phyloP scores from a whole-genome alignment of 176 grass and related monocot genomes.

The Themeda triandra region DNA sequence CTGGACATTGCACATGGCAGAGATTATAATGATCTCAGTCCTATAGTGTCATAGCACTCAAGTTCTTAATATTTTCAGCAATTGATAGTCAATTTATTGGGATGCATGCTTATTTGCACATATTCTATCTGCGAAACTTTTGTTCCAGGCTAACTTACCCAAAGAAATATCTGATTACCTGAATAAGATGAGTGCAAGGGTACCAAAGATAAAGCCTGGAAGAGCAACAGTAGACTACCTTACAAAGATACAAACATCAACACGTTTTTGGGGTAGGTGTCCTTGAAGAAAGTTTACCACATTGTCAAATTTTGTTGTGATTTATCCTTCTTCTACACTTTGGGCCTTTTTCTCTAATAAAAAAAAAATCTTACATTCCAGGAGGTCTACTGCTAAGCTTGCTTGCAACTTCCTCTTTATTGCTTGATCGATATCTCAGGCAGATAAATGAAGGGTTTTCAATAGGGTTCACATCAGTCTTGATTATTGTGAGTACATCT shows the following conservation, averaged over 20 bases:
- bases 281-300: slow-evolving; percentile 16
- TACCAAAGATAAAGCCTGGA: slow-evolving; percentile 90
- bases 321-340: not conserved
- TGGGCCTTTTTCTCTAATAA: not conserved
- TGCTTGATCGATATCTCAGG: slow-evolving; percentile 88
- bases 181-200: slow-evolving; percentile 92
- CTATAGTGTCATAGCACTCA: slow-evolving; percentile 1
- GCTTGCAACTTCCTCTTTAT: slow-evolving; percentile 87
- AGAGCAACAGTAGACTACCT: slow-evolving; percentile 94
- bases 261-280: slow-evolving; percentile 86
- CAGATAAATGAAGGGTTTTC: slow-evolving; percentile 85
- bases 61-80: not conserved
- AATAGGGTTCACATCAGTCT: slow-evolving; percentile 88
- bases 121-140: slow-evolving; percentile 18
- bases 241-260: slow-evolving; percentile 94
- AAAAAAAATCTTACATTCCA: slow-evolving; percentile 34
- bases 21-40: slow-evolving; percentile 6
- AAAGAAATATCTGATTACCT: slow-evolving; percentile 98
- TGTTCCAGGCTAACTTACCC: slow-evolving; percentile 80
- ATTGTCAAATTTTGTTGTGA: slow-evolving; percentile 11
- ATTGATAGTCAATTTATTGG: not conserved
- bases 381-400: slow-evolving; percentile 80
- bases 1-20: not conserved
- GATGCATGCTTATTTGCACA: slow-evolving; percentile 3
- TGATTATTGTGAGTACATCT: slow-evolving; percentile 91